Conservation (phyloP, 2,329 filamentous ascomycete species). For the Colletotrichum echinochloae region DNA sequence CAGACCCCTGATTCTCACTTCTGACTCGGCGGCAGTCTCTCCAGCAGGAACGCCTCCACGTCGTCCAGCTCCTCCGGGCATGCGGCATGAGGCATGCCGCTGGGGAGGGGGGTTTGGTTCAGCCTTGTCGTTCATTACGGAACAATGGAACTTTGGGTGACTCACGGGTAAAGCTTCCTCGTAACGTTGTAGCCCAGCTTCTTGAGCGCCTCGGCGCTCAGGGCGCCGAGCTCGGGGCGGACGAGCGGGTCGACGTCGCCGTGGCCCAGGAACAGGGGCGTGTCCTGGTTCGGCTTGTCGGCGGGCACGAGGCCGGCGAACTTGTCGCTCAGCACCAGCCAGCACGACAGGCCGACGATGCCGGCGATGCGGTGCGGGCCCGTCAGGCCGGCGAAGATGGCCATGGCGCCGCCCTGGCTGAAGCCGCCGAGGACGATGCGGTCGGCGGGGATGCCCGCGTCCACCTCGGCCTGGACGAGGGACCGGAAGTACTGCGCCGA, state of each 20-base stretch:
- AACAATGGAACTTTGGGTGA: too few relatives aligned
- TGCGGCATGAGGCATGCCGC: slow-evolving; percentile 80
- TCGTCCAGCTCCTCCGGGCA: slow-evolving; percentile 84
- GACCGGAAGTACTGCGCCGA: slow-evolving; percentile 81
- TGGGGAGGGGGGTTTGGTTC: too few relatives aligned
- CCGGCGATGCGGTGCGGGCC: slow-evolving; percentile 82
- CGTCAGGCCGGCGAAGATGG: slow-evolving; percentile 84
- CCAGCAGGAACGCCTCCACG: slow-evolving; percentile 71
- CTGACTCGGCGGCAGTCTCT: slow-evolving; percentile 57
- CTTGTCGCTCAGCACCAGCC: slow-evolving; percentile 73
- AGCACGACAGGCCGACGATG: slow-evolving; percentile 86
- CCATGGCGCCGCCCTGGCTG: slow-evolving; percentile 89
- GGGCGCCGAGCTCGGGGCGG: slow-evolving; percentile 73
- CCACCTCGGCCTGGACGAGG: slow-evolving; percentile 84
- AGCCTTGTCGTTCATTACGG: too few relatives aligned
- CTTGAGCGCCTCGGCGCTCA: slow-evolving; percentile 75
- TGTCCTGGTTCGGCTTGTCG: slow-evolving; percentile 71
- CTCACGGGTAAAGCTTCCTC: slow-evolving; percentile 80
- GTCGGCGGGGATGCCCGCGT: slow-evolving; percentile 81
- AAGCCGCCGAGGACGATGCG: slow-evolving; percentile 90
- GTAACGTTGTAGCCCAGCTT: slow-evolving; percentile 78
- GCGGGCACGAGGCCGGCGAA: slow-evolving; percentile 58
- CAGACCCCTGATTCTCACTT: slow-evolving; percentile 33
- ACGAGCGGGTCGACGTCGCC: slow-evolving; percentile 84
- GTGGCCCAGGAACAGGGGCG: slow-evolving; percentile 90